Evolutionary conservation across 768 basidiomycete species (phyloP).

Genomic region (Coprinellus aureogranulatus): DNA sequence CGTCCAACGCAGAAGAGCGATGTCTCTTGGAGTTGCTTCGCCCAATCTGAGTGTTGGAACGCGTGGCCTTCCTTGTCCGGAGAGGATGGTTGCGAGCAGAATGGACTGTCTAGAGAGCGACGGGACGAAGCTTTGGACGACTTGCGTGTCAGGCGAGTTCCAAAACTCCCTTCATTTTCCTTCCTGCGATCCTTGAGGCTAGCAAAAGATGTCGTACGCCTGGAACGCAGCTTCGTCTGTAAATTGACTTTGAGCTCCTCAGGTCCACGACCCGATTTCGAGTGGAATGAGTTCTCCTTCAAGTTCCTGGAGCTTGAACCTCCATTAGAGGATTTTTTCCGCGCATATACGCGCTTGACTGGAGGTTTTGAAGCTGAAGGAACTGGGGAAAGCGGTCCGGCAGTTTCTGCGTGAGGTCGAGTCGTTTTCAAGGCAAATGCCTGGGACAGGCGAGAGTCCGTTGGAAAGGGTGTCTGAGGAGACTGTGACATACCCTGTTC

Average conservation of each 20-base stretch:
- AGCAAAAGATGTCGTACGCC: slow-evolving; percentile 1
- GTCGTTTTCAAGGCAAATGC: slow-evolving; percentile 3
- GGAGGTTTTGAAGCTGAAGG: neutral
- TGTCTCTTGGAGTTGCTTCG: neutral
- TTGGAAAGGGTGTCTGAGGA: slow-evolving; percentile 1
- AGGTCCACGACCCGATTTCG: neutral
- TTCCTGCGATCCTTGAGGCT: neutral
- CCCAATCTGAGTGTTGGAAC: neutral
- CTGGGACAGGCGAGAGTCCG: neutral
- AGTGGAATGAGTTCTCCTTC: neutral
- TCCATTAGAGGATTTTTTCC: neutral
- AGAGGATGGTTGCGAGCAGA: neutral
- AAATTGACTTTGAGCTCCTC: neutral
- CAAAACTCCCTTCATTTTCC: neutral
- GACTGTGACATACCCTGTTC: neutral
- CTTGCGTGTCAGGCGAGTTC: no score
- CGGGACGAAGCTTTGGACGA: neutral
- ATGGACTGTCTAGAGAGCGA: neutral
- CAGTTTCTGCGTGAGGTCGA: neutral
- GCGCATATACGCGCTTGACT: neutral
- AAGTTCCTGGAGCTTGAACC: neutral
- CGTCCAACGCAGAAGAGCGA: neutral
- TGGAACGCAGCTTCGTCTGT: neutral
- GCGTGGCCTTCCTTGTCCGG: neutral
- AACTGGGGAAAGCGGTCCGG: neutral